Conservation (phyloP, 208 protist genomes). For the Trypanosoma avium region DNA sequence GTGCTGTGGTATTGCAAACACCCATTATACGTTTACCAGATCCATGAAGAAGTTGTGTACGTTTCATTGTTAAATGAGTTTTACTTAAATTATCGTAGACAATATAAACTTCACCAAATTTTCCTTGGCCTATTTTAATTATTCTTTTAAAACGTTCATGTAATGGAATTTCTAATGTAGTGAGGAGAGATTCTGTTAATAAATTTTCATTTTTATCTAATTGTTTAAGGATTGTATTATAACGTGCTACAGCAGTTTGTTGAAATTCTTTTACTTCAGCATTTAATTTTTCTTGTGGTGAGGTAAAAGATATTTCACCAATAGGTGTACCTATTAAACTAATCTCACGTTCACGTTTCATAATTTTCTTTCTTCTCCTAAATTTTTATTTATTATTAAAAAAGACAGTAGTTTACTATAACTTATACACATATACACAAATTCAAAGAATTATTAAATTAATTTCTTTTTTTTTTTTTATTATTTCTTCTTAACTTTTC, state of each 20-base stretch:
- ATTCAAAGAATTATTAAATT: too few relatives aligned
- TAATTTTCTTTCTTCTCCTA: not conserved
- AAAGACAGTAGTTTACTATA: too few relatives aligned
- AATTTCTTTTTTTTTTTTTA: too few relatives aligned
- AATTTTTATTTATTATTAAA: not conserved
- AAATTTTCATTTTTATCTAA: not conserved
- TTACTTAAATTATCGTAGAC: constrained; percentile 67
- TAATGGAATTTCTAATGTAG: constrained; percentile 26
- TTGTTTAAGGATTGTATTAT: not conserved
- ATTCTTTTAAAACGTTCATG: constrained; percentile 59
- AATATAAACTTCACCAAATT: constrained; percentile 86
- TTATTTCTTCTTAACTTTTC: too few relatives aligned
- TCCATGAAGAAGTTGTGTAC: constrained; percentile 67
- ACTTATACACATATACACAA: too few relatives aligned
- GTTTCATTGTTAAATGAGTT: constrained; percentile 86
- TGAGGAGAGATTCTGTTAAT: not conserved
- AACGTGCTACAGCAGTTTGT: constrained; percentile 4
- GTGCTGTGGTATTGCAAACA: constrained; percentile 72
- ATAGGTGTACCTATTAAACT: constrained; percentile 15
- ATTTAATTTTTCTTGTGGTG: not conserved
- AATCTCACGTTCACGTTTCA: constrained; percentile 12
- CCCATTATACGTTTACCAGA: constrained; percentile 41
- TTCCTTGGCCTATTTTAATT: constrained; percentile 84
- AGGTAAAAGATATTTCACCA: not conserved
- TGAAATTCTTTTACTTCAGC: constrained; percentile 19